A percentile compares a stretch with the other conserved stretches of the same genome.
These are phyloP conservation scores for Nakazawaea wickerhamii DNA, from an alignment of 805 yeast species.

Conservation along the genomic window DNA sequence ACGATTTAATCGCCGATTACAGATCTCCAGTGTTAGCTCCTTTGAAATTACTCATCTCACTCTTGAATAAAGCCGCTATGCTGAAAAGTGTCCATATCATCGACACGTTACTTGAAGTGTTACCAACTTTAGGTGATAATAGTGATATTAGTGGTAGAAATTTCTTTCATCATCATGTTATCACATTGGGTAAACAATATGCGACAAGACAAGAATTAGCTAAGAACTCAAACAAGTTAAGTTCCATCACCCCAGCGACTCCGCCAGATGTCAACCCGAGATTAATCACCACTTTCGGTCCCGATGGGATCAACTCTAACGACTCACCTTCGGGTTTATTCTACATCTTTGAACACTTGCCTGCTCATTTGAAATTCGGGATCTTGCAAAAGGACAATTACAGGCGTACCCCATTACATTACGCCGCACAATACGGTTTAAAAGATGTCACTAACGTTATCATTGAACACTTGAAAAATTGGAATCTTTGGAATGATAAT, in stretches of 20 bases:
- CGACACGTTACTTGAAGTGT: conserved; percentile 43
- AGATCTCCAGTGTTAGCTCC: conserved; percentile 47
- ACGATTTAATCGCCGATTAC: conserved; percentile 34
- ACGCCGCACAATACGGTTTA: conserved; percentile 83
- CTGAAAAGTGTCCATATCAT: conserved; percentile 52
- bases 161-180: conserved; percentile 78
- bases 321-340: conserved; percentile 54
- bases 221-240: conserved; percentile 12
- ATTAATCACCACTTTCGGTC: conserved; percentile 49
- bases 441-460: conserved; percentile 55
- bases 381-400: conserved; percentile 70
- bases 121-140: conserved; percentile 53
- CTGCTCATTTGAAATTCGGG: conserved; percentile 45
- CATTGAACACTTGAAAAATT: conserved; percentile 47
- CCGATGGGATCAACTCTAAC: conserved; percentile 57
- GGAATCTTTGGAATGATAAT: conserved; percentile 50
- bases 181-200: conserved; percentile 67
- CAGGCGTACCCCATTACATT: conserved; percentile 81
- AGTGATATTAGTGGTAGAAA: conserved; percentile 78
- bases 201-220: conserved; percentile 24
- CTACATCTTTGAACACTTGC: conserved; percentile 53
- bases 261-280: conserved; percentile 45
- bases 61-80: conserved; percentile 62
- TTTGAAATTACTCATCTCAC: conserved; percentile 48
- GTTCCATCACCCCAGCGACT: conserved; percentile 39